Evolutionary conservation across 225 moss, liverwort and hornwort genomes (phyloP).

Genomic region (Pseudoscleropodium purum): DNA sequence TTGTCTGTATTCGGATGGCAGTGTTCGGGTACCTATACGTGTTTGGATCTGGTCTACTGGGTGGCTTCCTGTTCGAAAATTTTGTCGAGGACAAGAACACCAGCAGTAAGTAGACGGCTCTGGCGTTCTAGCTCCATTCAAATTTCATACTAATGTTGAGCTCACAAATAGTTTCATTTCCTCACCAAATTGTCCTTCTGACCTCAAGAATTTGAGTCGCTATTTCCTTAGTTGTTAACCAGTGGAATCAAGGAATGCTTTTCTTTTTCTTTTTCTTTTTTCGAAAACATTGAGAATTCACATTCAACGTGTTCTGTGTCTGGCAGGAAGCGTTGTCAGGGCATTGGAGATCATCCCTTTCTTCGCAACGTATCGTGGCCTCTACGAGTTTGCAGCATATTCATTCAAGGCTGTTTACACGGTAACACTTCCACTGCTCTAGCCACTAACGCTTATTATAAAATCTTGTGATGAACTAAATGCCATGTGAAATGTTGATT

Average conservation of each 20-base stretch:
- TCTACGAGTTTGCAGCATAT: conserved; percentile 65
- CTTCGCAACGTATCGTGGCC: conserved; percentile 72
- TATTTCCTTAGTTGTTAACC: background rate
- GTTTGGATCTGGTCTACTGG: conserved; percentile 75
- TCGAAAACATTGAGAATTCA: background rate
- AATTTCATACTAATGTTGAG: no score
- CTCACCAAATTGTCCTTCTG: background rate
- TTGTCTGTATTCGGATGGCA: conserved; percentile 6
- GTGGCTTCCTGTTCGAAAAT: conserved; percentile 46
- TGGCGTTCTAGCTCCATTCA: background rate
- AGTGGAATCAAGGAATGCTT: background rate
- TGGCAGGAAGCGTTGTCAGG: conserved; percentile 51
- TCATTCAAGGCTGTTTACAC: conserved; percentile 46
- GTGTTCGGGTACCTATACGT: conserved; percentile 76
- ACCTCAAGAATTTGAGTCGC: background rate
- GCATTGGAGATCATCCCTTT: conserved; percentile 66
- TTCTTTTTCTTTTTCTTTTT: background rate
- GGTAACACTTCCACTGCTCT: background rate
- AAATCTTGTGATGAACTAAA: background rate
- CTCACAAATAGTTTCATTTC: background rate
- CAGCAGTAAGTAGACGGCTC: conserved; percentile 46
- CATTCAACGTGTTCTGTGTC: background rate
- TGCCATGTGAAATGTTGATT: background rate
- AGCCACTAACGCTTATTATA: background rate
- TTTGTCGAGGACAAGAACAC: conserved; percentile 41